Evolutionary conservation across 192 early-diverging fungal genomes (phyloP).

Genomic region (Backusella psychrophila): DNA sequence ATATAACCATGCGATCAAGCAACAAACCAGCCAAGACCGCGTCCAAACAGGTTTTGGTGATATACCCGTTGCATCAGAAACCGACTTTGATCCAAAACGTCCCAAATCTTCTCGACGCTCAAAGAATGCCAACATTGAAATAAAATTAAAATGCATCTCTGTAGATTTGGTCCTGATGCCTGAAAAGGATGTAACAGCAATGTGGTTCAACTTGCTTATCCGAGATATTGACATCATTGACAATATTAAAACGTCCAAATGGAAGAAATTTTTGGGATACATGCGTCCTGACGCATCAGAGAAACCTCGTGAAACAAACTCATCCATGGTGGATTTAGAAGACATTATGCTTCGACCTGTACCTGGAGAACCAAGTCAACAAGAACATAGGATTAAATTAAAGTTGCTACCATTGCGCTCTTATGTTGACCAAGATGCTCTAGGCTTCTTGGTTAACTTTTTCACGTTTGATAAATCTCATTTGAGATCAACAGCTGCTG

Average conservation of each 20-base stretch:
- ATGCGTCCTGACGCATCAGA: slow-evolving; percentile 53
- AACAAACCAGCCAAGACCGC: neutral
- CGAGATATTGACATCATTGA: slow-evolving; percentile 76
- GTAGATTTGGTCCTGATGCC: slow-evolving; percentile 56
- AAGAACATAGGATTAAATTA: slow-evolving; percentile 57
- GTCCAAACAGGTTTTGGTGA: slow-evolving; percentile 5
- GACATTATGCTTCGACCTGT: slow-evolving; percentile 58
- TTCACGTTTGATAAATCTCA: slow-evolving; percentile 56
- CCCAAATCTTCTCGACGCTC: slow-evolving; percentile 25
- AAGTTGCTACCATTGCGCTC: slow-evolving; percentile 78
- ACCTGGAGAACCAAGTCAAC: slow-evolving; percentile 48
- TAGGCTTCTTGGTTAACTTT: slow-evolving; percentile 79
- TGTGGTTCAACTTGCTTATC: slow-evolving; percentile 48
- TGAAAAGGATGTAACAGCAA: slow-evolving; percentile 39
- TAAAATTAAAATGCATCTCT: slow-evolving; percentile 50
- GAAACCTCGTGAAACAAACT: slow-evolving; percentile 56
- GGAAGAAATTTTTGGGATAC: slow-evolving; percentile 76
- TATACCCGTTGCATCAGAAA: neutral
- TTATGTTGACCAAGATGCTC: slow-evolving; percentile 92
- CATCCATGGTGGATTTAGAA: slow-evolving; percentile 65
- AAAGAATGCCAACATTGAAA: slow-evolving; percentile 50
- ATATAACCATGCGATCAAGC: neutral
- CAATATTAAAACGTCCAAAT: slow-evolving; percentile 67
- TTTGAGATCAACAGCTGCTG: slow-evolving; percentile 14
- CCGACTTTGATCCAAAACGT: slow-evolving; percentile 15